Evolutionary conservation across 1,284 basidiomycete genomes (phyloP).

Genomic region (Ganoderma boninense): DNA sequence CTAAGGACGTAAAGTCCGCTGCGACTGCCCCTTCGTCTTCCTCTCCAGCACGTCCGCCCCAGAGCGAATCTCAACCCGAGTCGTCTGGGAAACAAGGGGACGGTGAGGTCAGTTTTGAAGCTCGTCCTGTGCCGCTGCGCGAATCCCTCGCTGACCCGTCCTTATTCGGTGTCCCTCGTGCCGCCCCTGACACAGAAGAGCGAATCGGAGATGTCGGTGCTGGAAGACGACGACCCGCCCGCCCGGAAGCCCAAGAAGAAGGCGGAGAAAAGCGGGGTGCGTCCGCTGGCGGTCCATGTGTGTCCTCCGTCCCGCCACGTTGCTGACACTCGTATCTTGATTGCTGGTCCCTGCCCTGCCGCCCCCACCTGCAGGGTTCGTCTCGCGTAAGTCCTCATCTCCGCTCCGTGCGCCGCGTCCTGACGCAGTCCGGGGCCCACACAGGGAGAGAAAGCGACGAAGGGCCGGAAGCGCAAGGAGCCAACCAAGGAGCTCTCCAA

Average conservation of each 20-base stretch:
- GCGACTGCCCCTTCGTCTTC: not conserved
- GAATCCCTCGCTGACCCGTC: not conserved
- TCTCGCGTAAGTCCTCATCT: conserved; percentile 11
- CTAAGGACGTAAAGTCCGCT: conserved; percentile 6
- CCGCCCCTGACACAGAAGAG: conserved; percentile 45
- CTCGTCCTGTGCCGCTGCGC: not conserved
- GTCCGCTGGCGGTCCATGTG: conserved; percentile 3
- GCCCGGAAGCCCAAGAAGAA: conserved; percentile 40
- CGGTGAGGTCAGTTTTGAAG: not conserved
- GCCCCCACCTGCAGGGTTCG: conserved; percentile 2
- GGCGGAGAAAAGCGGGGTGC: conserved; percentile 42
- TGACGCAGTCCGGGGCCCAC: not conserved
- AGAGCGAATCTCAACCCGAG: not conserved
- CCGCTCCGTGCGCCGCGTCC: not conserved
- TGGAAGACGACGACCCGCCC: conserved; percentile 64
- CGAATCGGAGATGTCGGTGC: conserved; percentile 68
- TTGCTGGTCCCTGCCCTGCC: not conserved
- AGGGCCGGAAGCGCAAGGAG: conserved; percentile 38
- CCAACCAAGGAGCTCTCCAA: conserved; percentile 40
- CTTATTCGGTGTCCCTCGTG: not conserved
- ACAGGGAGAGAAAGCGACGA: conserved; percentile 30
- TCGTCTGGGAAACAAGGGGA: not conserved
- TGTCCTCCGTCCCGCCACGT: not conserved
- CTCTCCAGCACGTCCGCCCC: not conserved
- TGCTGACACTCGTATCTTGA: not conserved